A percentile compares a stretch with the other conserved stretches of the same genome.
Evolutionary conservation across 2,329 filamentous ascomycete species (phyloP).

Genomic region (Chaetomiaceae sp.): DNA sequence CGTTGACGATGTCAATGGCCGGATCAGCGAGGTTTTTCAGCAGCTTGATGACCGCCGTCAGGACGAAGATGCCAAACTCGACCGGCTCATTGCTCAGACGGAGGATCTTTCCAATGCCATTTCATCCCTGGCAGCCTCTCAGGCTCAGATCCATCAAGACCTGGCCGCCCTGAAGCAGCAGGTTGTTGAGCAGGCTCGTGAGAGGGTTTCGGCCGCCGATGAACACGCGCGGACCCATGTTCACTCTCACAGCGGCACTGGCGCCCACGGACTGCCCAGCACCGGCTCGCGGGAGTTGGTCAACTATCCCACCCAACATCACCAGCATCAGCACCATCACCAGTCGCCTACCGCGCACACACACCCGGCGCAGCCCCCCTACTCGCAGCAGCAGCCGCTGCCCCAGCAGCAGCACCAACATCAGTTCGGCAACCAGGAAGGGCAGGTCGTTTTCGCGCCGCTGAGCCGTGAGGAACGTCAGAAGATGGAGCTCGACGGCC

Average conservation of each 20-base stretch:
- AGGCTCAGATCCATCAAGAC: conserved; percentile 63
- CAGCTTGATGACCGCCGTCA: conserved; percentile 48
- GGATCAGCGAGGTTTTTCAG: conserved; percentile 48
- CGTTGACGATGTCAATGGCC: conserved; percentile 62
- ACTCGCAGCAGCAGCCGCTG: conserved; percentile 25
- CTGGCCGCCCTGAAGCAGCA: conserved; percentile 43
- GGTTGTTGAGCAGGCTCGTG: conserved; percentile 25
- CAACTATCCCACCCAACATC: conserved; percentile 23
- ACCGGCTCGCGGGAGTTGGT: conserved; percentile 19
- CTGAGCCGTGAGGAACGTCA: conserved; percentile 41
- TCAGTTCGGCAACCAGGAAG: conserved; percentile 19
- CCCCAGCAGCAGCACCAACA: conserved; percentile 26
- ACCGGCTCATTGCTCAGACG: conserved; percentile 64
- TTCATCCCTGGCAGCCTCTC: conserved; percentile 62
- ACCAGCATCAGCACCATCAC: conserved; percentile 21
- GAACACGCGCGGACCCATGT: conserved; percentile 16
- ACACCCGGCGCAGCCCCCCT: conserved; percentile 21
- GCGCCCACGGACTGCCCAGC: conserved; percentile 18
- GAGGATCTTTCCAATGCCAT: conserved; percentile 64
- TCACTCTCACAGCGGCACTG: conserved; percentile 20
- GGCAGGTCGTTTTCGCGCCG: conserved; percentile 36
- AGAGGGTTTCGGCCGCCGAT: conserved; percentile 13
- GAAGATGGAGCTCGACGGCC: conserved; percentile 50
- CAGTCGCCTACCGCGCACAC: conserved; percentile 22
- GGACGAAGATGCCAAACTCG: conserved; percentile 60